Percentiles rank a stretch among this genome's conserved stretches.
phyloP scores from a whole-genome alignment of 768 basidiomycete species.

The Phanerodontia chrysosporium region DNA sequence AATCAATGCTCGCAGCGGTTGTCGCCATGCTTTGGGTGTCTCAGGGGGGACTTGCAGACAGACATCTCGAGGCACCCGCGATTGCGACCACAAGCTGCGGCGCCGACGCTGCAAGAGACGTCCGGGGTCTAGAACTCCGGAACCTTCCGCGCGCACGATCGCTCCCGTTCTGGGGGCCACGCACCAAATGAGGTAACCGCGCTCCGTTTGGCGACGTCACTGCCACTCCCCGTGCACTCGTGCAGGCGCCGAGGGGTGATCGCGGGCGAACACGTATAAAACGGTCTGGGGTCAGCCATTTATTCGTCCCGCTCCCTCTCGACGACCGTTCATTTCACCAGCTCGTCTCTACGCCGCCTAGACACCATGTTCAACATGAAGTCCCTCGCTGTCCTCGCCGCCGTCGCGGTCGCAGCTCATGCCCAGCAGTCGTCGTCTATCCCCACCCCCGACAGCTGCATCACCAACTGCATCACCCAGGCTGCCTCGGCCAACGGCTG shows the following conservation, averaged over 20 bases:
- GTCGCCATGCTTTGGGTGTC: no score
- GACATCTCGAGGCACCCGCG: no score
- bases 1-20: no score
- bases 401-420: constrained; percentile 10
- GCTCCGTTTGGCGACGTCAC: background rate
- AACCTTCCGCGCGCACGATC: background rate
- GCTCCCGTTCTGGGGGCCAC: background rate
- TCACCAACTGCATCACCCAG: constrained; percentile 15
- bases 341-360: no score
- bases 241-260: background rate
- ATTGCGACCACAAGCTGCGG: no score
- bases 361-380: constrained; percentile 2
- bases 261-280: background rate
- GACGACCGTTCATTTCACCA: background rate
- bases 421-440: constrained; percentile 11
- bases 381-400: constrained; percentile 9
- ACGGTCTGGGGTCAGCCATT: background rate
- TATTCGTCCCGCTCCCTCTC: background rate
- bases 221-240: background rate
- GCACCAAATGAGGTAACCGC: background rate
- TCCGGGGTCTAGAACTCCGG: no score
- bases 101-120: no score
- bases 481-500: constrained; percentile 13
- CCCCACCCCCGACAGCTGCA: constrained; percentile 12
- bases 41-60: no score